Base-by-base conservation (phyloP, 1,284 basidiomycete genomes). In the Melampsora americana region DNA sequence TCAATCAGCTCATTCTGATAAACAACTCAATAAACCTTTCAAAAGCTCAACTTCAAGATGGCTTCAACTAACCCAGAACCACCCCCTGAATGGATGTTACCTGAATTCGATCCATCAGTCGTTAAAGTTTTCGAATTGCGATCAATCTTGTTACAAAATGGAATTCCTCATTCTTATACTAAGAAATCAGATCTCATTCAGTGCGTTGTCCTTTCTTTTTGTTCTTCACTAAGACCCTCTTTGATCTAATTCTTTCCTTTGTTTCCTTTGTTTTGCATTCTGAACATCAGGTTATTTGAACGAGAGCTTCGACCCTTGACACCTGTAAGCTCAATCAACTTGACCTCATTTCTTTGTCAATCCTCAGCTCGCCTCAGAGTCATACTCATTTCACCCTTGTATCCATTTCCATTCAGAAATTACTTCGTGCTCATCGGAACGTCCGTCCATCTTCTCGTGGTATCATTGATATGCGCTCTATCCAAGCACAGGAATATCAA, bases 121-220 rank as follows among this genome's bases (percentile, higher is more conserved):
- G 87, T 95, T 77, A 95, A 90, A 6, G 88, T 95, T 46, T 87
- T 91, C 18, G 90, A 94, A 80, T 85, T 95, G 6, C 86, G 92
- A 14, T 90, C 90, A 16, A 83, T 97, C 72, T 86, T 98, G 68
- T 88, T 90, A 53, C 90, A 90, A 81, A 92, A 98, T 84, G 88
- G 90, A 78, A 85, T 95, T 80, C 85, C 86, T 42, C 92, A 90
- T 83, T 88, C 91, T 6, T 87, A 89, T 2, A 88, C 89, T 0
- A 90, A 91, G 80, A 92, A 91, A 78, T 86, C 89, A 6, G 93
- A 92, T 80, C 88, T 98, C 30, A 87, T 97, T 83, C 83, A 60
- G 85, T 84, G 44, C 82, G 83, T n/a, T 83, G 83, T 11, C 83
- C 83, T 0, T 71, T 74, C 26, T 78, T 77, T 39, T 78, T 7